These are phyloP conservation scores for Trametes elegans DNA, from an alignment of 768 basidiomycete genomes.

Conservation along the genomic window DNA sequence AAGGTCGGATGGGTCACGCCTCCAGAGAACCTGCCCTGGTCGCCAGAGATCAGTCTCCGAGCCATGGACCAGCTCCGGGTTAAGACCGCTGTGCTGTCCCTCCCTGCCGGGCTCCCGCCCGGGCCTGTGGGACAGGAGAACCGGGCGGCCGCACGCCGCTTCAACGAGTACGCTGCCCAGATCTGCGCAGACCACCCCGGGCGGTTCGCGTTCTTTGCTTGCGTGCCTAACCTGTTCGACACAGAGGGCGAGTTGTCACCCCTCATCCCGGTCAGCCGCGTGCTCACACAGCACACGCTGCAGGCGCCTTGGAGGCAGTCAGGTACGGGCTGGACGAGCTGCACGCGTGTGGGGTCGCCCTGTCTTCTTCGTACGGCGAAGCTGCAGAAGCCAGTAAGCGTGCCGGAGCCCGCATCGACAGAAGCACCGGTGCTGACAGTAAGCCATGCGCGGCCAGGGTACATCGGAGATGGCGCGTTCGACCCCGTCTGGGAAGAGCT, in stretches of 20 bases:
- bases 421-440: no score
- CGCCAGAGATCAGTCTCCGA: conserved; percentile 50
- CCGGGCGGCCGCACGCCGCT: conserved; percentile 37
- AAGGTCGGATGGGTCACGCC: conserved; percentile 63
- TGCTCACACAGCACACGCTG: neutral
- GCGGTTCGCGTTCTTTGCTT: conserved; percentile 71
- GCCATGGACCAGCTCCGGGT: conserved; percentile 62
- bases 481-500: conserved; percentile 73
- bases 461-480: conserved; percentile 63
- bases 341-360: conserved; percentile 58
- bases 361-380: conserved; percentile 66
- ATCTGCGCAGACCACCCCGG: conserved; percentile 48
- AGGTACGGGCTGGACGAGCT: conserved; percentile 59
- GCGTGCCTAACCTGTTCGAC: conserved; percentile 42
- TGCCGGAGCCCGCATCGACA: no score
- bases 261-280: no score
- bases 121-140: conserved; percentile 40
- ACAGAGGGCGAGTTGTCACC: neutral
- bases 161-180: conserved; percentile 47
- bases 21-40: conserved; percentile 64
- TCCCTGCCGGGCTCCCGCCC: conserved; percentile 52
- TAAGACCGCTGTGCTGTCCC: conserved; percentile 62
- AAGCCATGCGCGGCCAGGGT: no score
- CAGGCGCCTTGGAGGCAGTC: conserved; percentile 63
- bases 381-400: conserved; percentile 51